phyloP scores from a whole-genome alignment of 371 early-diverging fungal species.

The Mortierella sp. region DNA sequence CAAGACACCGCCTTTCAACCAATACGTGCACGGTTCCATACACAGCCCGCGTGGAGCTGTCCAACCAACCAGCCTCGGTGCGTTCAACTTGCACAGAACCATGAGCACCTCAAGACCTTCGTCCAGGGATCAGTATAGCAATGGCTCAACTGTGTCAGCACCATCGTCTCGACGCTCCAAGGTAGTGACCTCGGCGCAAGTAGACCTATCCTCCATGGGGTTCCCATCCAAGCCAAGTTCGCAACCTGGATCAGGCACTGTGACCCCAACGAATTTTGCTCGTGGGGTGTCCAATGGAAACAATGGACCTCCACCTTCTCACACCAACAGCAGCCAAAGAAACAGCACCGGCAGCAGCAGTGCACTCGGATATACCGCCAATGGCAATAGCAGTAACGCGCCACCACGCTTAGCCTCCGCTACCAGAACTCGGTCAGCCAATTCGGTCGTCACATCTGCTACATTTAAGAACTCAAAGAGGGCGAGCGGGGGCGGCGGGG shows the following conservation, averaged over 20 bases:
- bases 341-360: not conserved
- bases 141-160: constrained; percentile 3
- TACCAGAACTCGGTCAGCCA: constrained; percentile 21
- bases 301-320: not conserved
- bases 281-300: not conserved
- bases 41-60: too few species aligned
- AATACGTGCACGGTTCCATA: too few species aligned
- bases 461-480: constrained; percentile 20
- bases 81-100: constrained; percentile 1
- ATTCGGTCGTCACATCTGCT: constrained; percentile 23
- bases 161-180: constrained; percentile 30
- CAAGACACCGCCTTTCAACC: too few species aligned
- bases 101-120: constrained; percentile 43
- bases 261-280: constrained; percentile 7
- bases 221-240: constrained; percentile 12
- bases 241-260: constrained; percentile 5
- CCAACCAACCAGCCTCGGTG: too few species aligned
- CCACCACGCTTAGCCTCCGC: constrained; percentile 15
- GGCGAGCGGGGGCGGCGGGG: constrained; percentile 3
- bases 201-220: constrained; percentile 26
- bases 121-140: constrained; percentile 23
- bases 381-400: not conserved
- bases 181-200: constrained; percentile 36
- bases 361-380: too few species aligned
- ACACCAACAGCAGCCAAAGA: constrained; percentile 1